Evolutionary conservation across 306 rosid species (phyloP).

Genomic region (Pyrus betulifolia): DNA sequence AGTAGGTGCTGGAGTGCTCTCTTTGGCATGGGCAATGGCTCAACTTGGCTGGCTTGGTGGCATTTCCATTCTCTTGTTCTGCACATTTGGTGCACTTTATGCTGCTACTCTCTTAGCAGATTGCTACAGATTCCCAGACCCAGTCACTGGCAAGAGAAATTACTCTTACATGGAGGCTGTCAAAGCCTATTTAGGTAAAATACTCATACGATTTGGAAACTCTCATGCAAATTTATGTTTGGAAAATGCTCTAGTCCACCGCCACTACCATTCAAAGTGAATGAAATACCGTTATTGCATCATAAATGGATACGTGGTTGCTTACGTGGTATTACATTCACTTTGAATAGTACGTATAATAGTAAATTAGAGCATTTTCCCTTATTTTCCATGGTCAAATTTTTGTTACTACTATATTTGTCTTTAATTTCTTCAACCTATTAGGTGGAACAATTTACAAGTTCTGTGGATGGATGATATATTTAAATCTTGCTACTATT

Average conservation of each 20-base stretch:
- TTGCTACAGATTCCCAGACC: slow-evolving; percentile 22
- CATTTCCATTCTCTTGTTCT: slow-evolving; percentile 5
- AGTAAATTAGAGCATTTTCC: too few species aligned
- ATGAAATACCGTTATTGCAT: too few species aligned
- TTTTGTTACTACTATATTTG: background rate
- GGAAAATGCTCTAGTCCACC: too few species aligned
- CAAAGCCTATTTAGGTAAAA: slow-evolving; percentile 13
- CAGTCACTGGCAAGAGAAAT: slow-evolving; percentile 20
- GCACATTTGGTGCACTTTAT: slow-evolving; percentile 8
- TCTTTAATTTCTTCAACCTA: background rate
- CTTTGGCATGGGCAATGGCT: slow-evolving; percentile 32
- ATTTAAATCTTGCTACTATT: slow-evolving; percentile 13
- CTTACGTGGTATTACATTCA: too few species aligned
- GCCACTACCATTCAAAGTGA: too few species aligned
- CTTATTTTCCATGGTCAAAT: background rate
- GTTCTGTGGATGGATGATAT: slow-evolving; percentile 23
- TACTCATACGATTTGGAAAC: background rate
- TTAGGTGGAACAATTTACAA: slow-evolving; percentile 17
- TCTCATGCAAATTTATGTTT: background rate
- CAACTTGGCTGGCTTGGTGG: slow-evolving; percentile 26
- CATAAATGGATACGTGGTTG: too few species aligned
- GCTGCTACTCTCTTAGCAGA: slow-evolving; percentile 19
- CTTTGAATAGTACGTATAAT: too few species aligned
- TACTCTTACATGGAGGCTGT: slow-evolving; percentile 30
- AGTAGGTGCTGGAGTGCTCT: slow-evolving; percentile 28